Percentiles rank a stretch among this genome's conserved stretches.
Conservation (phyloP, 2,329 filamentous ascomycete species). For the Cercospora beticola region DNA sequence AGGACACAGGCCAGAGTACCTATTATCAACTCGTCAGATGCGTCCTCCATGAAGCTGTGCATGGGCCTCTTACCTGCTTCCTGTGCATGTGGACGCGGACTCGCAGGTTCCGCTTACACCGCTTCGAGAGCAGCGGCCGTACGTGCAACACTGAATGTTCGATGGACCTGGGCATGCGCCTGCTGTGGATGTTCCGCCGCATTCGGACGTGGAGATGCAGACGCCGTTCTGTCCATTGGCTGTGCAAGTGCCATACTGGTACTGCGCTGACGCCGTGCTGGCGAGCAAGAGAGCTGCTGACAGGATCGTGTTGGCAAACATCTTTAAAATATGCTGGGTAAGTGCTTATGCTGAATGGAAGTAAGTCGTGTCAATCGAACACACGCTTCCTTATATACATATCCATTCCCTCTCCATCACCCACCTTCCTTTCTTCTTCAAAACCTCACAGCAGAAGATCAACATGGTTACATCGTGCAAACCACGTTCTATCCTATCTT, state of each 20-base stretch:
- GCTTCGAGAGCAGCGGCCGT: conserved; percentile 9
- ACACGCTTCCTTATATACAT: not conserved
- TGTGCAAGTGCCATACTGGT: conserved; percentile 16
- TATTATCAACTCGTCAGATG: not conserved
- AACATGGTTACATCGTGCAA: conserved; percentile 10
- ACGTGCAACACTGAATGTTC: conserved; percentile 16
- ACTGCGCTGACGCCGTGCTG: conserved; percentile 4
- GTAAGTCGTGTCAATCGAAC: not conserved
- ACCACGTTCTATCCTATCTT: conserved; percentile 1
- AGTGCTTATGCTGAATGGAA: not conserved
- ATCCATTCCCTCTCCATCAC: not conserved
- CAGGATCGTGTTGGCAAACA: not conserved
- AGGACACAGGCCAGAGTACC: conserved; percentile 13
- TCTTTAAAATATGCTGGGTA: not conserved
- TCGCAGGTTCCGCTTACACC: conserved; percentile 14
- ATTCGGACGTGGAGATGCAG: conserved; percentile 10
- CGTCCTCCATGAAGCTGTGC: not conserved
- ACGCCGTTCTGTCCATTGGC: conserved; percentile 17
- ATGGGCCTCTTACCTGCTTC: not conserved
- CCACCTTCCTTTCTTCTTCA: not conserved
- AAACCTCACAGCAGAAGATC: not conserved
- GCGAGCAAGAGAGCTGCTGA: not conserved
- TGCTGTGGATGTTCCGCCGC: conserved; percentile 8
- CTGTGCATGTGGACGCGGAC: conserved; percentile 11
- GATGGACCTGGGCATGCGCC: conserved; percentile 14